Percentiles rank a stretch among this genome's conserved stretches.
These are phyloP conservation scores for Pseudopithomyces maydicus DNA, from an alignment of 2,329 filamentous ascomycete genomes.

Conservation along the genomic window DNA sequence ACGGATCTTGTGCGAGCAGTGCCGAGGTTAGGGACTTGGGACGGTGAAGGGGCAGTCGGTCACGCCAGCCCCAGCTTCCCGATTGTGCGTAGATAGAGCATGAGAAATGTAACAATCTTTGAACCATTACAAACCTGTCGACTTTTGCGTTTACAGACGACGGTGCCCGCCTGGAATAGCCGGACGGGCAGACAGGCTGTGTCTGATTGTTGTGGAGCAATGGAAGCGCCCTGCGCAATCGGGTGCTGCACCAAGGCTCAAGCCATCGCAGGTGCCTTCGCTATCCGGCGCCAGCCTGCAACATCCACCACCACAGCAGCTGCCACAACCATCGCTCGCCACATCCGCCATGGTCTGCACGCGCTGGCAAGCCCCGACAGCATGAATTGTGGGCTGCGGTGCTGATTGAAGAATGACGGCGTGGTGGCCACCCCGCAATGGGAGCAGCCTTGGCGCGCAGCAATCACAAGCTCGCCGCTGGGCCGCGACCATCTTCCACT, in stretches of 20 bases:
- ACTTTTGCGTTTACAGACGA: too few relatives aligned
- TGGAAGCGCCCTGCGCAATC: background rate
- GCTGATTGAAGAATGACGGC: constrained; percentile 11
- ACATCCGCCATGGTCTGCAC: background rate
- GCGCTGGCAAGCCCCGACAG: background rate
- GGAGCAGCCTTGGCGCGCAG: constrained; percentile 32
- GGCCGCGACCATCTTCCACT: constrained; percentile 29
- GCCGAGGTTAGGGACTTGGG: background rate
- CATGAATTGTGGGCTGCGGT: constrained; percentile 23
- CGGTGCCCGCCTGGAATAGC: background rate
- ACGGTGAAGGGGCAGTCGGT: background rate
- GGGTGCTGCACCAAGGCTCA: background rate
- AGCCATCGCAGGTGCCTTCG: constrained; percentile 29
- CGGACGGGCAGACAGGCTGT: too few relatives aligned
- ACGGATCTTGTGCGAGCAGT: background rate
- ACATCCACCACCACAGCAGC: constrained; percentile 26
- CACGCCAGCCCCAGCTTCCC: background rate
- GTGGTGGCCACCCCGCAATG: constrained; percentile 26
- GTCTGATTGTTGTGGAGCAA: too few relatives aligned
- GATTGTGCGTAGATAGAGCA: background rate
- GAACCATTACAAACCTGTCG: too few relatives aligned
- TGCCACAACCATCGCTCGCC: constrained; percentile 12
- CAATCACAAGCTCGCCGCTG: constrained; percentile 42
- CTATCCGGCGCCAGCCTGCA: constrained; percentile 29
- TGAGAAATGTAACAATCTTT: background rate